Evolutionary conservation across 78 protist species (phyloP).

Genomic region (Dictyostelium citrinum): DNA sequence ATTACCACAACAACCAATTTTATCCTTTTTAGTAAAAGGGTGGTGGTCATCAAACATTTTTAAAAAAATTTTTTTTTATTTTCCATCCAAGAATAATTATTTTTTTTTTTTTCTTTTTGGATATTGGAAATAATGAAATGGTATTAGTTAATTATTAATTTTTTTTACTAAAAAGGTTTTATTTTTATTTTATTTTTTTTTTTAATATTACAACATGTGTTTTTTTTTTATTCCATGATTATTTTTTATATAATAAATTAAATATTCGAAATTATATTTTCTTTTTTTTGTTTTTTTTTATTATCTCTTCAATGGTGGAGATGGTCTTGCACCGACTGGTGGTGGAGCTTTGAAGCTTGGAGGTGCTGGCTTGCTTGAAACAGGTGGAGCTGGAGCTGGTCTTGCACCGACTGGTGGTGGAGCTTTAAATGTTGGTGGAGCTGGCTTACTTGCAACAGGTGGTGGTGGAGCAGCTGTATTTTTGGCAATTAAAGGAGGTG

Average conservation of each 20-base stretch:
- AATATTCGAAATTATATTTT: neutral
- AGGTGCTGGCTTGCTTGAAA: neutral
- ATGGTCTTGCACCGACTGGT: neutral
- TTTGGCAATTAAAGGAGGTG: conserved; percentile 35
- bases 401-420: neutral
- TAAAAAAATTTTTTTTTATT: too few species aligned
- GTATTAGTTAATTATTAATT: too few species aligned
- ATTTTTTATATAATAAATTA: too few species aligned
- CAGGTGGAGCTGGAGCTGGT: neutral
- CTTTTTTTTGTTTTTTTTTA: too few species aligned
- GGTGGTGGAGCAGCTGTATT: neutral
- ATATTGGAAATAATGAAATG: too few species aligned
- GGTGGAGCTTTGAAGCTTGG: neutral
- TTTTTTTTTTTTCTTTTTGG: too few species aligned
- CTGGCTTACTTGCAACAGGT: neutral
- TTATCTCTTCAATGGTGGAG: conserved; percentile 16
- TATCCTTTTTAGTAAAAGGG: too few species aligned
- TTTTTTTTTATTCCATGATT: neutral
- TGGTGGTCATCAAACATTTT: too few species aligned
- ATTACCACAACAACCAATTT: too few species aligned
- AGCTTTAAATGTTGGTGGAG: neutral
- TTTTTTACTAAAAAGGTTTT: too few species aligned
- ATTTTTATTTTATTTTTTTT: neutral
- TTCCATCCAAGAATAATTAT: too few species aligned
- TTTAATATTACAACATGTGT: neutral